Conservation (phyloP, 2,329 filamentous ascomycete genomes). For the Aspergillus sp. region DNA sequence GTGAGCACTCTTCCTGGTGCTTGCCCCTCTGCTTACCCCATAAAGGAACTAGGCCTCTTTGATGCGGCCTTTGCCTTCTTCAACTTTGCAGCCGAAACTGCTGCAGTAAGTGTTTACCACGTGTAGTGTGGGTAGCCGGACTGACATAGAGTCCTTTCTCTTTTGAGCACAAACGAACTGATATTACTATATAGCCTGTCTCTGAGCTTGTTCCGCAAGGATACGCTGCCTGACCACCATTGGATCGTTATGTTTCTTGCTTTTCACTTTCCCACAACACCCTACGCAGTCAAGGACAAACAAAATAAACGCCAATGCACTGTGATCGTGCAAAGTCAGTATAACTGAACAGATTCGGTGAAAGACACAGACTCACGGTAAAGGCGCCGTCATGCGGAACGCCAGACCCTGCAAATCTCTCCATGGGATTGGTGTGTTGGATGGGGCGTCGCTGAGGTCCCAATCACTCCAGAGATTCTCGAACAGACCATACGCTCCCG, state of each 20-base stretch:
- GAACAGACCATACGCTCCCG: not conserved
- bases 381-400: not conserved
- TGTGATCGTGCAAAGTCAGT: not conserved
- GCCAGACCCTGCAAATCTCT: not conserved
- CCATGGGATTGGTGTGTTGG: not conserved
- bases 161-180: not conserved
- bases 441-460: not conserved
- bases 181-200: not conserved
- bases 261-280: not conserved
- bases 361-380: not conserved
- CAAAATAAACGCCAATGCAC: not conserved
- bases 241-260: not conserved
- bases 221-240: not conserved
- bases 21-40: no score
- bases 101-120: no score
- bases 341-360: not conserved
- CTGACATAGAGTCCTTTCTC: no score
- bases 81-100: conserved; percentile 23
- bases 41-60: conserved; percentile 27
- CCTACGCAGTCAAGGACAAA: not conserved
- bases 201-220: not conserved
- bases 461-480: not conserved
- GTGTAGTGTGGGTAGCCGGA: no score
- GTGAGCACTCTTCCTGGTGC: no score
- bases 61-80: conserved; percentile 34